Conservation (phyloP, 140 eudicot species). For the Senecio squalidus region DNA sequence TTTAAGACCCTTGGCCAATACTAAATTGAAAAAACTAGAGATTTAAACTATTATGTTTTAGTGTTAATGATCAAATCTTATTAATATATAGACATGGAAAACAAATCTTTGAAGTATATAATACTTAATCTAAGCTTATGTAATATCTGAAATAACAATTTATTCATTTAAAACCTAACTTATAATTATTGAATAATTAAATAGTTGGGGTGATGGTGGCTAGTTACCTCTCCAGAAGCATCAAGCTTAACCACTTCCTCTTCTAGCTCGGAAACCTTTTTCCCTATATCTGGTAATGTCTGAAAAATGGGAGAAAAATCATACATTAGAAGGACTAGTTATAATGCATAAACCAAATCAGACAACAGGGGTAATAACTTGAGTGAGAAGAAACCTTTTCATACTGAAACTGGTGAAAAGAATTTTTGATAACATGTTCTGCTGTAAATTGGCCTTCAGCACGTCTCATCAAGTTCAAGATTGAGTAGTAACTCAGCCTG, state of each 20-base stretch:
- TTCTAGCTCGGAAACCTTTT: conserved; percentile 83
- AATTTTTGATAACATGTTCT: conserved; percentile 87
- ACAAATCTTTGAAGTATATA: too few species aligned
- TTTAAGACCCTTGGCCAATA: too few species aligned
- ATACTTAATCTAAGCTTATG: too few species aligned
- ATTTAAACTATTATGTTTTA: too few species aligned
- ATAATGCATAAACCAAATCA: not conserved
- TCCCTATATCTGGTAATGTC: conserved; percentile 93
- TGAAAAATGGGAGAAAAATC: conserved; percentile 25
- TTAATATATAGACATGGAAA: too few species aligned
- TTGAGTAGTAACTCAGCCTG: conserved; percentile 92
- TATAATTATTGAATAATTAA: too few species aligned
- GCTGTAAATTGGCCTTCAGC: conserved; percentile 97
- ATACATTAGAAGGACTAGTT: conserved; percentile 1
- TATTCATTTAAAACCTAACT: too few species aligned
- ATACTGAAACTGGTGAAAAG: conserved; percentile 92
- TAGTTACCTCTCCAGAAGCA: conserved; percentile 93
- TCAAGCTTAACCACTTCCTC: conserved; percentile 83
- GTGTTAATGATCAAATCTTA: too few species aligned
- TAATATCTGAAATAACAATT: too few species aligned
- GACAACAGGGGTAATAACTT: not conserved
- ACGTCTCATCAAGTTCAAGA: conserved; percentile 92
- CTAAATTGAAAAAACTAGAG: too few species aligned
- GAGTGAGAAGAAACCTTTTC: conserved; percentile 61
- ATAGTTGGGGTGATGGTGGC: too few species aligned